Conservation (phyloP, 768 basidiomycete genomes). For the Mycena polygramma region DNA sequence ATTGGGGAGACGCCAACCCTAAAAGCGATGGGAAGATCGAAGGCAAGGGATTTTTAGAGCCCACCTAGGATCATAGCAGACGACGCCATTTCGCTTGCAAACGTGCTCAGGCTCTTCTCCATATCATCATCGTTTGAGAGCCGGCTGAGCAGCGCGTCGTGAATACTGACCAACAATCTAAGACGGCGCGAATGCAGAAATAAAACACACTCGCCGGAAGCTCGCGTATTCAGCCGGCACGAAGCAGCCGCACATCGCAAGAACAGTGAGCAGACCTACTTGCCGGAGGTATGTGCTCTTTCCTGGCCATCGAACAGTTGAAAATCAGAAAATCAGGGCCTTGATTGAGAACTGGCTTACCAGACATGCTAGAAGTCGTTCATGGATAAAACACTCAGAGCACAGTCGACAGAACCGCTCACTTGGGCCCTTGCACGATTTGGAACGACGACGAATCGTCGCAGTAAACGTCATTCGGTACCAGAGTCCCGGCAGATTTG, state of each 20-base stretch:
- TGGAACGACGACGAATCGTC: constrained; percentile 89
- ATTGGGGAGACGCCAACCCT: constrained; percentile 79
- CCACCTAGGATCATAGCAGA: constrained; percentile 91
- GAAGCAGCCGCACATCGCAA: constrained; percentile 93
- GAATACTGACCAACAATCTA: constrained; percentile 61
- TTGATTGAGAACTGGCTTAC: constrained; percentile 41
- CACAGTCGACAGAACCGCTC: constrained; percentile 40
- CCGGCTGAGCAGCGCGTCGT: constrained; percentile 87
- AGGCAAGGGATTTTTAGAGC: neutral
- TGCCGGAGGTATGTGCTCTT: constrained; percentile 96
- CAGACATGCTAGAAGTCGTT: constrained; percentile 67
- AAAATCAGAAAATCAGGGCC: constrained; percentile 15
- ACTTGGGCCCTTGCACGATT: constrained; percentile 94
- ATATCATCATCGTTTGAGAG: constrained; percentile 96
- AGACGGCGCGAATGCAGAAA: constrained; percentile 7
- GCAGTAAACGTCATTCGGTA: constrained; percentile 93
- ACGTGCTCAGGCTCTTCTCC: constrained; percentile 92
- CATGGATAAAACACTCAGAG: neutral
- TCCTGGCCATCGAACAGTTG: constrained; percentile 54
- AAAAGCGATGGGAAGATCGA: neutral
- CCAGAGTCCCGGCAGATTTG: constrained; percentile 74
- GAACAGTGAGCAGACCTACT: constrained; percentile 82
- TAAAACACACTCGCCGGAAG: constrained; percentile 63
- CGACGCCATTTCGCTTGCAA: constrained; percentile 94
- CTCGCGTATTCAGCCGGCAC: constrained; percentile 96